Evolutionary conservation across 495 filamentous ascomycete species (phyloP).

Genomic region (Aspergillus diversus): DNA sequence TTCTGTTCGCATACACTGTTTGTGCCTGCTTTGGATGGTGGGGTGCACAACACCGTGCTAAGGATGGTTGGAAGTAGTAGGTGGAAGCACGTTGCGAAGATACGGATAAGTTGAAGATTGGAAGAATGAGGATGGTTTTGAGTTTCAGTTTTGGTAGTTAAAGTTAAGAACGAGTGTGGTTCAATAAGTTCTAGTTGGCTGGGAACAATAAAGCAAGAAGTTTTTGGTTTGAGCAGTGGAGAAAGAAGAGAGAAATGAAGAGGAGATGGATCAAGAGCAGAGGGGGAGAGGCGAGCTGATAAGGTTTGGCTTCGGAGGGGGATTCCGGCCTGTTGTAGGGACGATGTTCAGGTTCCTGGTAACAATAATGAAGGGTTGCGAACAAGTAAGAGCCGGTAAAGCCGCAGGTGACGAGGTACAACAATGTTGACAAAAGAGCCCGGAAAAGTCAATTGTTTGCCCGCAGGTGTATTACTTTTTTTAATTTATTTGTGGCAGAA

Average conservation of each 20-base stretch:
- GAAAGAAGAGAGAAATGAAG: neutral
- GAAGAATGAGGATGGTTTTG: neutral
- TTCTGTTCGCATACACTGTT: constrained; percentile 22
- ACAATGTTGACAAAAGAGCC: no score
- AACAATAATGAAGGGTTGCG: no score
- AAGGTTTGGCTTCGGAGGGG: neutral
- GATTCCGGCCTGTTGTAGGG: neutral
- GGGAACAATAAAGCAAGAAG: neutral
- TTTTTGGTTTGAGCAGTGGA: neutral
- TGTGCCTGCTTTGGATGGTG: neutral
- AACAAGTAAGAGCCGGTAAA: no score
- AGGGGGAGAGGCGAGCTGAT: neutral
- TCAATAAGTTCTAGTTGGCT: neutral
- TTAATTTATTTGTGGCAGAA: no score
- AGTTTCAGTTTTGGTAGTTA: neutral
- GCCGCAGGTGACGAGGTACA: no score
- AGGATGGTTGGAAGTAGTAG: neutral
- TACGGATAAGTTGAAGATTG: neutral
- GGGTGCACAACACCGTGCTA: neutral
- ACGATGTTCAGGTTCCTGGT: neutral
- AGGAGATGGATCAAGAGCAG: neutral
- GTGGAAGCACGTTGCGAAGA: neutral
- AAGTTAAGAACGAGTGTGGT: neutral
- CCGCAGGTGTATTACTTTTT: no score
- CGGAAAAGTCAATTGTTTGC: no score